Base-by-base conservation (phyloP, 1,284 basidiomycete genomes). In the Peniophora sp. region DNA sequence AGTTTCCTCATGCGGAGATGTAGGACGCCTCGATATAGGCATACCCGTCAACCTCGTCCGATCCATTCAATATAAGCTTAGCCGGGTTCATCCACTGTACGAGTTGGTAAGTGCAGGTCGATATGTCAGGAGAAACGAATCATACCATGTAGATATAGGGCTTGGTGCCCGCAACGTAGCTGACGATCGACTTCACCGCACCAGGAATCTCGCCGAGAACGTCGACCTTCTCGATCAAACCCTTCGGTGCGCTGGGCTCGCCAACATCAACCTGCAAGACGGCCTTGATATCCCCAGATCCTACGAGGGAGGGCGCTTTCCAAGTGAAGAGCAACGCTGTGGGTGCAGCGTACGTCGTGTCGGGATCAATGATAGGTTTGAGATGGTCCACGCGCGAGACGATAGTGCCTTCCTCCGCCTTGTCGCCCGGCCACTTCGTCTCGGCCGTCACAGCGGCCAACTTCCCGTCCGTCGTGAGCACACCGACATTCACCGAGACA, bases 221-320 rank as follows among this genome's bases (percentile, higher is more conserved):
- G 61, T 99, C 95, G 16, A 99, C 92, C 74, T 98, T 98, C 69
- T 98, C 94, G 45, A 99, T 81, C 63, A 99, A 70, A 0, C 95
- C 95, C 45, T 84, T 83, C 51, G 85, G 64, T 55, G 69, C 65
- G 55, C 69, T 58, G 59, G 68, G 61, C 58, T 67, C 51, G 16
- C 88, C 88, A n/a, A 87, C 68, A 53, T 83, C 77, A 12, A 79
- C 71, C 20, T 70, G 63, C 22, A 87, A 55, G 35, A 73, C 75
- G 16, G 80, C 83, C 39, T 77, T 71, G 45, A 91, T 63, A 2
- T 65, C 66, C 1, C 83, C 84, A n/a, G 75, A 69, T 1, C 71
- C 73, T 59, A 77, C 54, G 46, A 86, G 66, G 27, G 80, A 85
- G 20, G 77, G 78, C 9, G 81, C 93, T 14, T 79, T 78, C 94